A percentile compares a stretch with the other conserved stretches of the same genome.
phyloP scores from a whole-genome alignment of 441 rosid genomes.

The Populus tomentosa region DNA sequence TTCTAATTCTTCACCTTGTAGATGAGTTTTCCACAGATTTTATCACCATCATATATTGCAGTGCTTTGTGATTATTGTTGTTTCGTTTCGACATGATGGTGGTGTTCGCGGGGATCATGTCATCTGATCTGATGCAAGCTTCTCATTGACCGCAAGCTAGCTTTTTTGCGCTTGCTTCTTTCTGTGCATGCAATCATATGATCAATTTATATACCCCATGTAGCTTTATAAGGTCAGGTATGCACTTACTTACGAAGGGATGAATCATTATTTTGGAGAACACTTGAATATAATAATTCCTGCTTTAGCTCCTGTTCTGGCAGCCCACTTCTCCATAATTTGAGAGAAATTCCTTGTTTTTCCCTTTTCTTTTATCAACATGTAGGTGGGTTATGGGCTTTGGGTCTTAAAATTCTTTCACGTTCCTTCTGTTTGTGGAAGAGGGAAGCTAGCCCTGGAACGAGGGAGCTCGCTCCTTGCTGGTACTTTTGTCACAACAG shows the following conservation, averaged over 20 bases:
- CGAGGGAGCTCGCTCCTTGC: conserved; percentile 4
- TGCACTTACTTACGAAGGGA: background rate
- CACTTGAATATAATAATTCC: background rate
- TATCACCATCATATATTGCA: background rate
- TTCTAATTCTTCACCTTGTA: background rate
- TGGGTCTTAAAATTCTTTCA: background rate
- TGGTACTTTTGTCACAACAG: conserved; percentile 20
- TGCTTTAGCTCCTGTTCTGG: background rate
- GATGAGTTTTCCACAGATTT: background rate
- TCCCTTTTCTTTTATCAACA: background rate
- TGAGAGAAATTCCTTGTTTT: background rate
- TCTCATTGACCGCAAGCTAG: background rate
- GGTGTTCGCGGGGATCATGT: background rate
- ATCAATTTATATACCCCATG: background rate
- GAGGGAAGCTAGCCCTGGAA: background rate
- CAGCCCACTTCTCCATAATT: background rate
- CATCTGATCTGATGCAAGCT: background rate
- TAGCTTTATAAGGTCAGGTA: background rate
- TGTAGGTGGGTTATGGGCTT: background rate
- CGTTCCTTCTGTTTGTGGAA: background rate
- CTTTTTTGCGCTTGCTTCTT: background rate
- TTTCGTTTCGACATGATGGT: background rate
- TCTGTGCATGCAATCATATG: conserved; percentile 7
- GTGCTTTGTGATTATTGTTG: background rate
- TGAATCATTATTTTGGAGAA: background rate